phyloP scores from a whole-genome alignment of 306 rosid genomes.

The Lathyrus sativus region DNA sequence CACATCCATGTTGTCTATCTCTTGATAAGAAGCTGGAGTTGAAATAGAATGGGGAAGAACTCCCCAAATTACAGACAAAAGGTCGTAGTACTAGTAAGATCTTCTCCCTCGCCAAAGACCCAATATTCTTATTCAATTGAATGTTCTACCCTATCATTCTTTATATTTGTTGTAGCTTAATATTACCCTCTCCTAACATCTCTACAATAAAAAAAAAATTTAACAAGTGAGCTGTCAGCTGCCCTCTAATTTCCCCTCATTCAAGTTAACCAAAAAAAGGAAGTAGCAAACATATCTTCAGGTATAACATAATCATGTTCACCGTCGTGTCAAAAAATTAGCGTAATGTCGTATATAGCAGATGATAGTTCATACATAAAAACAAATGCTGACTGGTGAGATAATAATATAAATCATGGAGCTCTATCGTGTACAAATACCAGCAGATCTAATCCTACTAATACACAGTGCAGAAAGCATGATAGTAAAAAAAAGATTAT shows the following conservation, averaged over 20 bases:
- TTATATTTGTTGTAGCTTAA: neutral
- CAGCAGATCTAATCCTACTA: constrained; percentile 32
- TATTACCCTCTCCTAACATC: neutral
- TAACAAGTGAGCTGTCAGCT: constrained; percentile 8
- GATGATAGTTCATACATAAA: constrained; percentile 30
- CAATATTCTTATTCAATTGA: constrained; percentile 9
- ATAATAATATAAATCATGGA: constrained; percentile 3
- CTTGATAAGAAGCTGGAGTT: constrained; percentile 5
- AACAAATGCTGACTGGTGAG: constrained; percentile 10
- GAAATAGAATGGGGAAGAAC: constrained; percentile 17
- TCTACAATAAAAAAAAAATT: constrained; percentile 1
- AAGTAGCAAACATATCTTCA: constrained; percentile 13
- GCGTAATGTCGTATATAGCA: constrained; percentile 13
- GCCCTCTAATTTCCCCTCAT: neutral
- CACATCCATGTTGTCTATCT: constrained; percentile 14
- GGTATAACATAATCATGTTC: constrained; percentile 1
- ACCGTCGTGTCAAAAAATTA: constrained; percentile 10
- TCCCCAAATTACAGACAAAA: constrained; percentile 5
- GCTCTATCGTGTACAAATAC: constrained; percentile 20
- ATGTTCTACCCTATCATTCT: constrained; percentile 2
- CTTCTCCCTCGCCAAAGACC: constrained; percentile 1
- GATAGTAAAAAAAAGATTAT: constrained; percentile 31
- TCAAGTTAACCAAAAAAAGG: constrained; percentile 18
- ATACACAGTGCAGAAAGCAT: constrained; percentile 20
- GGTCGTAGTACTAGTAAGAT: neutral